Evolutionary conservation across 306 rosid species (phyloP).

Genomic region (Nissolia schottii): DNA sequence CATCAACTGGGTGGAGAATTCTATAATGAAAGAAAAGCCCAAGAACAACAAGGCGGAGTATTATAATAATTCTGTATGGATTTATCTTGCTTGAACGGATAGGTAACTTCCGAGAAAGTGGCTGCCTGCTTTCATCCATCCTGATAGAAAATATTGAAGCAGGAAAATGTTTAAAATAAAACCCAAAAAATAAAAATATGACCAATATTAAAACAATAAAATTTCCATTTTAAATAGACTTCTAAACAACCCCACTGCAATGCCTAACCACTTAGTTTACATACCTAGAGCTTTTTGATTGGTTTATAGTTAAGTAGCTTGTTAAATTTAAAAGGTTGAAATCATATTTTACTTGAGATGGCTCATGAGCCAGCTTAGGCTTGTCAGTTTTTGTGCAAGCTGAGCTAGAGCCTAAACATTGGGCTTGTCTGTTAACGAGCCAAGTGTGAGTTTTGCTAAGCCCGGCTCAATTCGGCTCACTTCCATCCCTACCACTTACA

Average conservation of each 20-base stretch:
- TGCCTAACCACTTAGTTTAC: neutral
- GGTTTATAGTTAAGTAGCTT: too few species aligned
- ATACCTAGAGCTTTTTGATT: too few species aligned
- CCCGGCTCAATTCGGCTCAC: too few species aligned
- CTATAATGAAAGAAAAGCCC: constrained; percentile 87
- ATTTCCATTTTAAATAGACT: neutral
- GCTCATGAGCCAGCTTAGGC: too few species aligned
- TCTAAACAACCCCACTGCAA: neutral
- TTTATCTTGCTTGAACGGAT: constrained; percentile 92
- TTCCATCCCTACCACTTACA: too few species aligned
- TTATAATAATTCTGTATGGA: constrained; percentile 83
- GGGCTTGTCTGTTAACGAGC: too few species aligned
- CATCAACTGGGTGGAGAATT: constrained; percentile 88
- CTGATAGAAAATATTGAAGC: constrained; percentile 37
- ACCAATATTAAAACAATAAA: neutral
- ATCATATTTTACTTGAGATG: too few species aligned
- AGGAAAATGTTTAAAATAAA: neutral
- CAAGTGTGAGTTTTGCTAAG: too few species aligned
- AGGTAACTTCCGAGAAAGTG: constrained; percentile 84
- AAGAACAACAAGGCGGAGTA: constrained; percentile 76
- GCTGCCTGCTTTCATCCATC: constrained; percentile 99
- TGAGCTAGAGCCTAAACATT: too few species aligned
- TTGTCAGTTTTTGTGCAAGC: too few species aligned
- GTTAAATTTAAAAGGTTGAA: too few species aligned
- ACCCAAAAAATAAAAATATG: neutral